Evolutionary conservation across 768 basidiomycete species (phyloP), one percentile per base, ranked within the genome.

Genomic region (Hypholoma sublateritium): DNA sequence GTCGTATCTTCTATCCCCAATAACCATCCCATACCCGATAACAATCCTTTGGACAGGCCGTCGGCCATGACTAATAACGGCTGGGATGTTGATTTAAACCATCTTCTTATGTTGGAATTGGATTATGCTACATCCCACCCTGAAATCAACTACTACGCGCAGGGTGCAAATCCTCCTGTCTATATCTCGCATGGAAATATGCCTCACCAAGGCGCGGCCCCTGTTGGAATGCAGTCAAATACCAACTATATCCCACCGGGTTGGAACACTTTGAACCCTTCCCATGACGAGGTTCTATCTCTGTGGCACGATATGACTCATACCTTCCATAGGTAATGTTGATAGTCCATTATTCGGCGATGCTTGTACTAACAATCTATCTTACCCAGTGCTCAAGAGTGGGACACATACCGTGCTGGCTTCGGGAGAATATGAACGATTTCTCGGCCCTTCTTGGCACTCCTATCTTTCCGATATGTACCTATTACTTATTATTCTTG

Each of bases 251-350:
- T 12, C 25, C 8, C 8, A 22, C 13, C 13, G 5, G 25, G 22
- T 16, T 22, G n/a, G 1, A 53, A 35, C 24, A 35, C 57, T 16
- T 11, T 57, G 11, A 64, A 68, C 53, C 69, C 78, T 47, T 16
- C 25, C 17, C n/a, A 45, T 55, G 67, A 73, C 45, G 74, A 75
- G 37, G 76, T 79, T 55, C 72, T 82, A 35, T 72, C 77, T 14
- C 77, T 85, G 74, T 86, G 84, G 84, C 80, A 78, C 11, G 74
- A 74, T 58, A 79, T 81, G 35, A 84, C 84, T 8, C 71, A 74
- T 37, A 74, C 77, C 13, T 84, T 82, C 59, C 79, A 57, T 25
- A 43, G 80, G 83, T 82, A 57, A 64, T 79, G 68, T 42, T 43
- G 35, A 42, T 43, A 34, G 11, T 37, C 21, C 28, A 7, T 24